Conservation (phyloP, 768 basidiomycete genomes). For the Suillus variegatus region DNA sequence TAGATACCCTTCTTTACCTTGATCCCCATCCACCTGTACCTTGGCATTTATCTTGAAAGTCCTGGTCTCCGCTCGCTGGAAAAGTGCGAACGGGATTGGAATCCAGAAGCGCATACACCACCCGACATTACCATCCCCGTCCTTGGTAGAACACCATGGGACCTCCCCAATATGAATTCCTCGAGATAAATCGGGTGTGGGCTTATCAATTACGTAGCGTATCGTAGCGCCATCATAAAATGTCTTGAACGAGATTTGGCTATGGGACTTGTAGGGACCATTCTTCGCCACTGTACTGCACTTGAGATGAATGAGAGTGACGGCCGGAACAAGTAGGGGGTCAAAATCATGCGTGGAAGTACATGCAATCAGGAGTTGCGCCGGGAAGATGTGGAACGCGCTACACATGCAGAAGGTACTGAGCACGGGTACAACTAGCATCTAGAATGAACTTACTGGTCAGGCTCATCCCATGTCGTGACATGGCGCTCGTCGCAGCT, state of each 20-base stretch:
- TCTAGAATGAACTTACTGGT: constrained; percentile 17
- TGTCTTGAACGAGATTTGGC: not conserved
- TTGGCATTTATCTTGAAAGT: constrained; percentile 40
- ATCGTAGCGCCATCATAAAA: constrained; percentile 8
- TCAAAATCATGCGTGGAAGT: constrained; percentile 13
- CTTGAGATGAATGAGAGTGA: constrained; percentile 19
- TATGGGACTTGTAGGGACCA: not conserved
- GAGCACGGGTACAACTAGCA: not conserved
- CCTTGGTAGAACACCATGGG: constrained; percentile 11
- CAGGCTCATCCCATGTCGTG: constrained; percentile 28
- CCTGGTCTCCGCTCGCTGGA: constrained; percentile 47
- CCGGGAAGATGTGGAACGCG: constrained; percentile 21
- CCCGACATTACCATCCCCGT: constrained; percentile 13
- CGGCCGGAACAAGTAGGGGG: constrained; percentile 12
- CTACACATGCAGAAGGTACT: not conserved
- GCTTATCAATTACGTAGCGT: not conserved
- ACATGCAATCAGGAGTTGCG: constrained; percentile 26
- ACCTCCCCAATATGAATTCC: constrained; percentile 23
- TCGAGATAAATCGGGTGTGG: not conserved
- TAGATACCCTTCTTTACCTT: constrained; percentile 13
- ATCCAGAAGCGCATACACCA: constrained; percentile 30
- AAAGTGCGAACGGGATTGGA: constrained; percentile 49
- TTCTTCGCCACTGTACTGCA: constrained; percentile 12
- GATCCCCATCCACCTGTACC: constrained; percentile 35
- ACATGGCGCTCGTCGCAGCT: constrained; percentile 15